phyloP scores from a whole-genome alignment of 2,329 filamentous ascomycete species.

The Sporothrix globosa region DNA sequence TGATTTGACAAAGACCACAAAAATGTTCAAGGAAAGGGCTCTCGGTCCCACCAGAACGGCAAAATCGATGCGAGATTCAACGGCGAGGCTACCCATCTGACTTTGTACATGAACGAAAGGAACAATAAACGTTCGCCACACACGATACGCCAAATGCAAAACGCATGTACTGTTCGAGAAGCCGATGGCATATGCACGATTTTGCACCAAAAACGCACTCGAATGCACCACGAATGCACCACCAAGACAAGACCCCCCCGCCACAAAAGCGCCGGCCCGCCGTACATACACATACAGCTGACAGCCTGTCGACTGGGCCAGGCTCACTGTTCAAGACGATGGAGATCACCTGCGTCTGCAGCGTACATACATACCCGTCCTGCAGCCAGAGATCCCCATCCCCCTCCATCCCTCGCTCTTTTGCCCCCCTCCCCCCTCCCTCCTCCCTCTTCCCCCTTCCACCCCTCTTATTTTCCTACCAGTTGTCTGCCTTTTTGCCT shows the following conservation, averaged over 20 bases:
- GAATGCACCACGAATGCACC: neutral
- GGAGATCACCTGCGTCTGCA: constrained; percentile 30
- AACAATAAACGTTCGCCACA: constrained; percentile 22
- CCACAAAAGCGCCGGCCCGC: constrained; percentile 22
- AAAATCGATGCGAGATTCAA: neutral
- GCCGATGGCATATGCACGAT: constrained; percentile 22
- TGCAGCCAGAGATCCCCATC: constrained; percentile 26
- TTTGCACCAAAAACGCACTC: neutral
- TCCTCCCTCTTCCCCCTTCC: neutral
- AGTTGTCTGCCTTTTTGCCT: neutral
- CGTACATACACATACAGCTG: constrained; percentile 25
- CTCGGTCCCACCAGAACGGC: neutral
- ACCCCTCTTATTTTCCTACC: too few species aligned
- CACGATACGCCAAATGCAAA: too few species aligned
- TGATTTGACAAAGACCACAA: neutral
- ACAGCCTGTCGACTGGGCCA: neutral
- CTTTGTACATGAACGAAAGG: constrained; percentile 5
- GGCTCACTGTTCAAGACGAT: neutral
- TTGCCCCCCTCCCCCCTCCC: neutral
- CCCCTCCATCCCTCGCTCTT: neutral
- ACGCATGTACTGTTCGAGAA: constrained; percentile 1
- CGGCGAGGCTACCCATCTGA: neutral
- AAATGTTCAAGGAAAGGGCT: neutral
- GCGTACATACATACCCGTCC: constrained; percentile 31
- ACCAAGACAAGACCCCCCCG: neutral